Evolutionary conservation across 306 rosid genomes (phyloP), one percentile per base, ranked within the genome.

Genomic region (Myrica gale): DNA sequence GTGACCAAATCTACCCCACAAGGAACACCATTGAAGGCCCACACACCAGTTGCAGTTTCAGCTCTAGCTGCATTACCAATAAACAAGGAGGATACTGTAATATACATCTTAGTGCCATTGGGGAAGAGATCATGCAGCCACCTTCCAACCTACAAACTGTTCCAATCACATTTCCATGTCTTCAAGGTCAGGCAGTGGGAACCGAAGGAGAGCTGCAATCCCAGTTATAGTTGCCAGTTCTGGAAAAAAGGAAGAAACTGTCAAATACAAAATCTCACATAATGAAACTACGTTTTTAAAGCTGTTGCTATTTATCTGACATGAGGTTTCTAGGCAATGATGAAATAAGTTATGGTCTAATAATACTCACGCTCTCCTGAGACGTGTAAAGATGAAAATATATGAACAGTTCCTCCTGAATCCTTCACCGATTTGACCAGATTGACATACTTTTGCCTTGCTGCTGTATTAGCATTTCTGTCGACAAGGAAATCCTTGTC

Each of bases 161-260:
- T 12, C 23, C 61, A 74, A 52, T 86, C 84, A 92, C 99, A 90
- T 92, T 82, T 92, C 99, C 44, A 92, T 82, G 80, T 92, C 99
- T 74, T 95, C 99, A 57, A 95, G 89, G 73, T 92, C 99, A 5
- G 99, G 99, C 71, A 95, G 90, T 61, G 99, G 99, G 76, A 90
- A 95, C 71, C 97, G 97, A 75, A 95, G 97, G 71, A 95, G 82
- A 51, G 99, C 99, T 23, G 99, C 99, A 72, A 95, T 89, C 68
- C 92, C 92, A 19, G 82, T 88, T 44, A 88, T 74, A 62, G 77
- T 89, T 48, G 95, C 92, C 76, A 95, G 85, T 79, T 92, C 99
- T 95, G 99, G 85, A 41, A 55, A 9, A 5, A n/a, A 12, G 5
- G 7, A 21, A 5, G 20, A 68, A 60, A 45, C 72, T 4, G 50